Conservation (phyloP, 805 yeast genomes). For the Candida xiaguanensis region DNA sequence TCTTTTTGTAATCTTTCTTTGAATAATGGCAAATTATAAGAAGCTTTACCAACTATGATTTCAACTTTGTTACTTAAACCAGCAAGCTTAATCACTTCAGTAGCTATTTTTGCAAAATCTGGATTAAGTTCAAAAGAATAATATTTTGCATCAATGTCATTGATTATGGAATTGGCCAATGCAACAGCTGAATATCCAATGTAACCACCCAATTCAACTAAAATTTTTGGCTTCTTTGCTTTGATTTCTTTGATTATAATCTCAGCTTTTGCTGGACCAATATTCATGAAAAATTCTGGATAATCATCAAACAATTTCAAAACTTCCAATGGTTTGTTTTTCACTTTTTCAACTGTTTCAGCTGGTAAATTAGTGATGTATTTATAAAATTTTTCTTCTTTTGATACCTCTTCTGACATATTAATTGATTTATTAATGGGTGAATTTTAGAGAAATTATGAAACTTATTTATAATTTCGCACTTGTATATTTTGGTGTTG, state of each 20-base stretch:
- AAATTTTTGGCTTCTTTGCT: slow-evolving; percentile 19
- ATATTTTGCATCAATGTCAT: slow-evolving; percentile 23
- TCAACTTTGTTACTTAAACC: slow-evolving; percentile 28
- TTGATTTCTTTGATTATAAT: slow-evolving; percentile 21
- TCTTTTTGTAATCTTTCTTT: slow-evolving; percentile 12
- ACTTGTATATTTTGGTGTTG: too few relatives aligned
- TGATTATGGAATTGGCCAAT: slow-evolving; percentile 24
- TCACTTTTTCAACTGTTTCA: slow-evolving; percentile 16
- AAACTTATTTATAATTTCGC: too few relatives aligned
- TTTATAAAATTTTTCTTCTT: slow-evolving; percentile 24
- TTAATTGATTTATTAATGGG: too few relatives aligned
- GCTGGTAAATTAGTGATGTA: slow-evolving; percentile 20
- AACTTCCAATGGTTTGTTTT: slow-evolving; percentile 30
- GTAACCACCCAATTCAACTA: slow-evolving; percentile 32
- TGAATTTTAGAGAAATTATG: not conserved
- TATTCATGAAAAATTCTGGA: slow-evolving; percentile 23
- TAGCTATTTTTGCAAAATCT: slow-evolving; percentile 29
- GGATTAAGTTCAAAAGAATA: slow-evolving; percentile 30
- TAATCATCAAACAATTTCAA: slow-evolving; percentile 28
- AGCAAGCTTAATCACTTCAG: slow-evolving; percentile 26
- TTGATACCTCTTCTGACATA: slow-evolving; percentile 10
- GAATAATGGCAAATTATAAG: slow-evolving; percentile 23
- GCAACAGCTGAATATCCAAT: slow-evolving; percentile 36
- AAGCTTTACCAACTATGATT: slow-evolving; percentile 31
- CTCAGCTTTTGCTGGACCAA: slow-evolving; percentile 30